Percentiles rank a stretch among this genome's conserved stretches.
Evolutionary conservation across 139 green algal species (phyloP).

Genomic region (Chlamydomonas sphaeroides): DNA sequence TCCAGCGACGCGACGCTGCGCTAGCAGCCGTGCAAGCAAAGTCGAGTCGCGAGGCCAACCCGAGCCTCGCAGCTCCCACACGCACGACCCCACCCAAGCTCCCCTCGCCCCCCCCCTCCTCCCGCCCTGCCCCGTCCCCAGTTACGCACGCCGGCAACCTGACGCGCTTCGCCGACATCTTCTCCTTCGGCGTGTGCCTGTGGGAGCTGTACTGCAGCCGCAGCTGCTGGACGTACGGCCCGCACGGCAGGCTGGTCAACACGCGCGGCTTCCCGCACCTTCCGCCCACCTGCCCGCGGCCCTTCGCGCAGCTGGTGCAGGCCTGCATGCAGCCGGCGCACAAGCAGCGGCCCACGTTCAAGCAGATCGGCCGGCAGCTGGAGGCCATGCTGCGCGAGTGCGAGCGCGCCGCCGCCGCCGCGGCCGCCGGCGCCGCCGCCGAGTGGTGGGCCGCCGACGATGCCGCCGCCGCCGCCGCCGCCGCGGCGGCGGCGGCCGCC

Average conservation of each 20-base stretch:
- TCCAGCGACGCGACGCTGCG: no score
- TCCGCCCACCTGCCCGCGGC: constrained; percentile 9
- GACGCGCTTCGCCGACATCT: constrained; percentile 40
- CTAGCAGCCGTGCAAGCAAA: no score
- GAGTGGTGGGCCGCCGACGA: no score
- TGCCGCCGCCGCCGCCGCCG: no score
- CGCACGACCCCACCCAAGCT: no score
- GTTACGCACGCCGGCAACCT: constrained; percentile 34
- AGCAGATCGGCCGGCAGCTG: constrained; percentile 32
- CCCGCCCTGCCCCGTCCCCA: background rate
- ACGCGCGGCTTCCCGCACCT: constrained; percentile 39
- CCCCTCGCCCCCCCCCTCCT: background rate
- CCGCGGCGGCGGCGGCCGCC: no score
- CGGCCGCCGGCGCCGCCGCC: no score
- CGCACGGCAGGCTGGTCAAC: background rate
- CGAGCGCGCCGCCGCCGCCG: background rate
- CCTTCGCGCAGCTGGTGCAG: background rate
- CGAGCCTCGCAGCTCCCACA: no score
- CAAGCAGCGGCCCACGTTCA: constrained; percentile 36
- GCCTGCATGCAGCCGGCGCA: constrained; percentile 32
- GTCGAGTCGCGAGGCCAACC: no score
- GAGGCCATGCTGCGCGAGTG: constrained; percentile 12
- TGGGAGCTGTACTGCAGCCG: constrained; percentile 48
- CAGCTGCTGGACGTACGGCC: constrained; percentile 22
- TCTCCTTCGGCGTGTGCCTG: constrained; percentile 44